These are phyloP conservation scores for Cryphonectria radicalis DNA, from an alignment of 2,329 filamentous ascomycete genomes.

Conservation along the genomic window DNA sequence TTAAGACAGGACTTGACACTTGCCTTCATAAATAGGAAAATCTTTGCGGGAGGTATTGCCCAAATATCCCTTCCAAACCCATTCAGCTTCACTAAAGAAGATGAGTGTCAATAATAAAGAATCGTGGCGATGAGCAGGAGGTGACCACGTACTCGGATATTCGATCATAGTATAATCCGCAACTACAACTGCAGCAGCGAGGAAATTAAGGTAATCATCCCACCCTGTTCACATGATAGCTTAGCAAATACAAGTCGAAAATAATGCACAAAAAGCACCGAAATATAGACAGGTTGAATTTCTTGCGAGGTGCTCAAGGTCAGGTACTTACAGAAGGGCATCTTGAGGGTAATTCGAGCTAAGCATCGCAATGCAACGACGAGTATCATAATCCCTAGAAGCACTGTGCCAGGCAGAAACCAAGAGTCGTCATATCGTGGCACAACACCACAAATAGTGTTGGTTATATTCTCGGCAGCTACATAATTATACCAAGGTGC, in stretches of 20 bases:
- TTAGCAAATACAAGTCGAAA: too few species aligned
- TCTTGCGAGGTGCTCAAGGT: background rate
- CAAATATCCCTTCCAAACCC: background rate
- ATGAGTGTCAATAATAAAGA: background rate
- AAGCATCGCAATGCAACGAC: background rate
- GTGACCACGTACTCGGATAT: background rate
- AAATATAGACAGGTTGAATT: too few species aligned
- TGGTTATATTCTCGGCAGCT: background rate
- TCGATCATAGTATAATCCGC: background rate
- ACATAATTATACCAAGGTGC: too few species aligned
- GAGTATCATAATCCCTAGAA: background rate
- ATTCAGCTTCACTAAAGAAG: background rate
- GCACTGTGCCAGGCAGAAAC: background rate
- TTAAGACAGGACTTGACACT: too few species aligned
- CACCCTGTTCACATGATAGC: background rate
- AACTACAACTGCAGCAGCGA: background rate
- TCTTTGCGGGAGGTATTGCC: background rate
- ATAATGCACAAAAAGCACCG: too few species aligned
- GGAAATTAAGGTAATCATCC: background rate
- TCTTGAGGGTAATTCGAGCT: background rate
- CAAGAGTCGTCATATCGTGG: background rate
- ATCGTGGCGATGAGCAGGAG: background rate
- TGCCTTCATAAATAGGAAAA: background rate
- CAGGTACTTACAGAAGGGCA: background rate
- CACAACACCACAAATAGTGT: background rate